Base-by-base conservation (phyloP, 169 alveolate species). In the Plasmodium vivax region DNA sequence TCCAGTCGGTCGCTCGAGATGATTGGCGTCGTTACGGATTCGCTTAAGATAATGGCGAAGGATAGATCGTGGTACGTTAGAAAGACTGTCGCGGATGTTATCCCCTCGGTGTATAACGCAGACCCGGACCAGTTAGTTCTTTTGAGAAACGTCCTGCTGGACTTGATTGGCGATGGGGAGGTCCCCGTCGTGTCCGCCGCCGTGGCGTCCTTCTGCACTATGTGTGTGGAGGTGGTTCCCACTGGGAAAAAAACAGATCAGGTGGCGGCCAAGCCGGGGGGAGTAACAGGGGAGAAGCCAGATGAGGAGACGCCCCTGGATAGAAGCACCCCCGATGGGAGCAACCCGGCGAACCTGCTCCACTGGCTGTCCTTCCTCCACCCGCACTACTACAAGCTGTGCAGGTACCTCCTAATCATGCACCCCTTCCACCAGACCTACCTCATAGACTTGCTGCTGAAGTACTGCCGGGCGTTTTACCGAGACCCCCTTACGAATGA, bases 31-130 rank as follows among this genome's bases (percentile, higher is more conserved):
- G 75, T 97, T 27, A 93, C 96, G 16, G 92, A 87, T 56, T 91
- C 98, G 10, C 88, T 97, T 71, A 94, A 96, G 23, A 84, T 94
- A 77, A 93, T 97, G n/a, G 95, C 96, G n/a, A 95, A 93, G 54
- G 98, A 97, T 90, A 87, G 94, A 23, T 97, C 97, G 38, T 97
- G 98, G 7, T 96, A 96, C 77, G 98, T 97, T 9, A 79, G 98
- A 54, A 97, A 97, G 36, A 91, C 98, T 2, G 97, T 98, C 16
- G 97, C 98, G 12, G 96, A 96, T 75, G 95, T 97, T 36, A 96
- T 97, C 23, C 94, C 97, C 1, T 96, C 96, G 83, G 82, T 97
- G 43, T 96, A 85, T 74, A 74, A 72, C 12, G 43, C 95, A 8
- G 98, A 96, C 30, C 93, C 94, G n/a, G 97, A 93, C 51, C 96